Percentiles rank a stretch among this genome's conserved stretches.
Conservation (phyloP, 2,329 filamentous ascomycete species). For the Bipolaris zeicola region DNA sequence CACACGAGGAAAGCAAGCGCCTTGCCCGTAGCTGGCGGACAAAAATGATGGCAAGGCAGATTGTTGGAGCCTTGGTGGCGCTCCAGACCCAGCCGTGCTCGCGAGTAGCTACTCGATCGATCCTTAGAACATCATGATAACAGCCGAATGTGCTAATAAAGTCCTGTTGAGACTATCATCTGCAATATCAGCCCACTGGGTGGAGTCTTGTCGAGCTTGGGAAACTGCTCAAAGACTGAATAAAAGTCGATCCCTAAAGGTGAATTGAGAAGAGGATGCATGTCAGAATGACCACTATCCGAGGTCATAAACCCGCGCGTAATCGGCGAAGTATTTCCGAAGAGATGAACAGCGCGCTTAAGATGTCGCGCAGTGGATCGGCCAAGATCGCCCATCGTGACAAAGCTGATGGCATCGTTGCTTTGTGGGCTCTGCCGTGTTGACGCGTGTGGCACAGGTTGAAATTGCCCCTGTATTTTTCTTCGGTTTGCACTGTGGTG, state of each 20-base stretch:
- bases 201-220: background rate
- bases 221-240: background rate
- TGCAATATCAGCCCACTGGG: conserved; percentile 5
- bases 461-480: background rate
- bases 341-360: conserved; percentile 8
- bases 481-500: background rate
- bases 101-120: conserved; percentile 1
- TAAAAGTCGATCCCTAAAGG: background rate
- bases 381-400: conserved; percentile 9
- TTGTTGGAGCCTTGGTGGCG: conserved; percentile 6
- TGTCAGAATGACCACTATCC: background rate
- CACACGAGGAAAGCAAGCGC: conserved; percentile 4
- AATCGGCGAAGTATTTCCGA: conserved; percentile 10
- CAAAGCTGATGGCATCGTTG: background rate
- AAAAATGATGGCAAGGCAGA: background rate
- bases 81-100: conserved; percentile 6
- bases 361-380: conserved; percentile 6
- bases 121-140: background rate
- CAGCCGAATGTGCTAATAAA: background rate
- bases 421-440: background rate
- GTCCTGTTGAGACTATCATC: background rate
- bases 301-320: conserved; percentile 4
- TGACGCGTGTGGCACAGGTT: background rate
- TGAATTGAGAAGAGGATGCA: background rate
- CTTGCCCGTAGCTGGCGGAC: conserved; percentile 2